Base-by-base conservation (phyloP, 768 basidiomycete genomes). In the Suillus alpinus region DNA sequence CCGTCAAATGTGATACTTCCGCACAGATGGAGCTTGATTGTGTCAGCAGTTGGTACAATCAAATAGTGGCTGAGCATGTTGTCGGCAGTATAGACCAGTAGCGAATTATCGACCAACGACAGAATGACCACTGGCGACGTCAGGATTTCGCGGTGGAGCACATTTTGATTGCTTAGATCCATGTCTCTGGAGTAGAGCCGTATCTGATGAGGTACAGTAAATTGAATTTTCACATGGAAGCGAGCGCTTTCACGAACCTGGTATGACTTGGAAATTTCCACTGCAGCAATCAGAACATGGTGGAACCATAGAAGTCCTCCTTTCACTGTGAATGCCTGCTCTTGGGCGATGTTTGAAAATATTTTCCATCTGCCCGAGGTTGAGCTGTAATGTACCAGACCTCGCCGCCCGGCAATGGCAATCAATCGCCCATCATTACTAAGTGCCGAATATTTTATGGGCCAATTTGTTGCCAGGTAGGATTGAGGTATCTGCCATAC, bases 221-320 rank as follows among this genome's bases (percentile, higher is more conserved):
- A 57, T 63, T 20, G 34, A 1, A 55, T 23, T 31, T 50, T 26
- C n/a, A 60, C 13, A 41, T 59, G 37, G 14, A 59, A 23, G 37
- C 36, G 43, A 40, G 61, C 18, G 43, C 10, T 13, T 31, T 3
- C 63, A 77, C 77, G 20, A 49, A 87, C 92, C 83, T 92, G 89
- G 72, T 89, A 86, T 9, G 88, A 85, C 68, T 86, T 90, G 14
- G 86, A 83, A 16, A 87, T 81, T 68, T 98, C 96, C 26, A 94
- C 87, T 2, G 94, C 94, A 37, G 86, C 95, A 60, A 99, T 86
- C 58, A 99, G 80, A 10, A 98, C 91, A 70, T 96, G 95, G 63
- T 96, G 92, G 71, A 97, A 98, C 97, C 97, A 99, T 20, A 96
- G 71, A 66, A 99, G 70, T 3, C 97, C 97, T 8, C 97, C 97